phyloP scores from a whole-genome alignment of 2,329 filamentous ascomycete species.

The Mycosphaerella arachidis region DNA sequence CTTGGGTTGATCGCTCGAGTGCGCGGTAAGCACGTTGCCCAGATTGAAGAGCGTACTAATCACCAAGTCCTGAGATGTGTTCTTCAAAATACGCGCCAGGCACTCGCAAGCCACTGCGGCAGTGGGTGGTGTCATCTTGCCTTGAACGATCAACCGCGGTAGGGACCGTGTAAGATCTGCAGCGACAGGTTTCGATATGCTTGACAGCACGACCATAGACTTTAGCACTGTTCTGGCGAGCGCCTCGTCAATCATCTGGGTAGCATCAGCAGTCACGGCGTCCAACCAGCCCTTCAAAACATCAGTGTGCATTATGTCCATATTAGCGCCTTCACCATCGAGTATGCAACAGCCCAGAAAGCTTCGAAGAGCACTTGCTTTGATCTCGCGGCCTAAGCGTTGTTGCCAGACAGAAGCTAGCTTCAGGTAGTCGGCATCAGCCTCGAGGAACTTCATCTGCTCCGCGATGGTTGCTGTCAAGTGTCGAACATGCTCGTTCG shows the following conservation, averaged over 20 bases:
- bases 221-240: conserved; percentile 76
- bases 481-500: conserved; percentile 46
- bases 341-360: conserved; percentile 82
- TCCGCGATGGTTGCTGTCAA: conserved; percentile 71
- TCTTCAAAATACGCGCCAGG: conserved; percentile 73
- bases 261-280: conserved; percentile 69
- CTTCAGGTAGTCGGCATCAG: conserved; percentile 82
- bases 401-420: conserved; percentile 85
- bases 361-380: conserved; percentile 73
- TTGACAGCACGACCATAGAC: conserved; percentile 75
- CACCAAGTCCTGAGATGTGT: conserved; percentile 83
- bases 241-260: conserved; percentile 75
- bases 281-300: conserved; percentile 81
- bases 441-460: conserved; percentile 81
- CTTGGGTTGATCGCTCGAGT: conserved; percentile 51
- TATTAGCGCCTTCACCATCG: conserved; percentile 71
- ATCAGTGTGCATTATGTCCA: conserved; percentile 47
- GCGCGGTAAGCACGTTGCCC: conserved; percentile 87
- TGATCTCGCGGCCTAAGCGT: conserved; percentile 77
- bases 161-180: conserved; percentile 73
- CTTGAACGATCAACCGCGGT: conserved; percentile 83
- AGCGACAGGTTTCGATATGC: conserved; percentile 66
- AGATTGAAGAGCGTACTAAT: conserved; percentile 94
- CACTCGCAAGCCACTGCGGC: conserved; percentile 77
- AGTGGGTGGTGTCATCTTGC: conserved; percentile 63